Evolutionary conservation across 2,329 filamentous ascomycete species (phyloP), one percentile per base, ranked within the genome.

Genomic region (Talaromyces albobiverticillius): DNA sequence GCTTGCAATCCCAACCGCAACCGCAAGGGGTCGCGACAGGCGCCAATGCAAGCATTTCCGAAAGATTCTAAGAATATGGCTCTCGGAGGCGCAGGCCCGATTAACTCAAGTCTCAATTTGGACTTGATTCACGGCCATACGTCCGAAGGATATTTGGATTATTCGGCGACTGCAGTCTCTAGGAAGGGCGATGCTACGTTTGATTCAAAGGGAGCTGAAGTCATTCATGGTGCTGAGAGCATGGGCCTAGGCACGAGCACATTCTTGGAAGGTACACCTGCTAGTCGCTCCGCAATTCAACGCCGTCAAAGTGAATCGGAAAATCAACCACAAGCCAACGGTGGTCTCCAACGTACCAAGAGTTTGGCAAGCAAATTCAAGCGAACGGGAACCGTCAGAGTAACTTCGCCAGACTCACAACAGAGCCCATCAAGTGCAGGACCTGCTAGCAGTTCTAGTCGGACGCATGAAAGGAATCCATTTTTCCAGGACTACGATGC

Each of bases 1-100:
- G 94, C 94, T 18, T 89, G 94, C 70, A 95, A 96, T 71, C 91
- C 94, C 4, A 89, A 95, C 70, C 89, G 94, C 60, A 99, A 97
- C 72, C 86, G 89, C 55, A 88, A 89, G 67, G 89, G 86, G 63
- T 86, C 87, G 65, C 84, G 86, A 57, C 85, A 88, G 52, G 91
- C 94, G 6, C 94, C 94, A 0, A 96, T 99, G 90, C 87, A 95
- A 69, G 94, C 94, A 2, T 99, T 97, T 72, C 90, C 94, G 20
- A 89, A 90, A 65, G 90, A 89, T 64, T 96, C 91, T 1, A 82
- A 89, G 57, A 99, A 99, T 78, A 97, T 96, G 78, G 86, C 87
- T 1, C 76, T 99, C 11, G 93, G 93, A 53, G 94, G 94, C 11
- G 80, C 90, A 13, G 94, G 93, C 2, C 93, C 94, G 1, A 72